Conservation (phyloP, 2,329 filamentous ascomycete species). For the Fusarium sp. region DNA sequence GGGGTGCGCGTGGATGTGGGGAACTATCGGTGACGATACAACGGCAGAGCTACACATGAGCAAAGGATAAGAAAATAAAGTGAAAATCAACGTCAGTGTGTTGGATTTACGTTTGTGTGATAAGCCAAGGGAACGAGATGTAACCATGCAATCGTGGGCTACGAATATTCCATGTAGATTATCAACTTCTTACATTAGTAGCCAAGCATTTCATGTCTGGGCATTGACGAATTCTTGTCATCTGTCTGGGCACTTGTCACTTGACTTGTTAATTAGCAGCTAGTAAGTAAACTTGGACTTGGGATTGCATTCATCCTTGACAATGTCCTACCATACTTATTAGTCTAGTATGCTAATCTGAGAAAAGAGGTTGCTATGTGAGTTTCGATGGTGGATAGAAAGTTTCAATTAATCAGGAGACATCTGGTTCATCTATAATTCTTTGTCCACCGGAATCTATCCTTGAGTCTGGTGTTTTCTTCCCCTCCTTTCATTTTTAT, state of each 20-base stretch:
- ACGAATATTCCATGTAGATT: not conserved
- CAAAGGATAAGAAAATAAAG: not conserved
- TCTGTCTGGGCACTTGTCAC: not conserved
- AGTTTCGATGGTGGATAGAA: not conserved
- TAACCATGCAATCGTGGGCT: not conserved
- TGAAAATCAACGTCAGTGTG: not conserved
- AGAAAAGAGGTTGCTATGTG: not conserved
- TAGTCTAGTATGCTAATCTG: not conserved
- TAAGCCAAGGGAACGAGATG: not conserved
- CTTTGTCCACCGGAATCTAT: not conserved
- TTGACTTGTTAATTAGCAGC: not conserved
- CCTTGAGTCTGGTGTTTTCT: not conserved
- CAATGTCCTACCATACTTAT: not conserved
- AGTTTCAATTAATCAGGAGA: not conserved
- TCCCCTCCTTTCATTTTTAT: not conserved
- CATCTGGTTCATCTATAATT: not conserved
- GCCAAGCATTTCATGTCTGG: not conserved
- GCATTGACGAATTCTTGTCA: slow-evolving; percentile 1
- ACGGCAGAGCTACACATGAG: not conserved
- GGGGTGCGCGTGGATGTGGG: slow-evolving; percentile 22
- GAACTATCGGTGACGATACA: slow-evolving; percentile 25
- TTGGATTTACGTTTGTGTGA: not conserved
- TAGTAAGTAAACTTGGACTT: not conserved
- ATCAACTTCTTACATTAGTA: not conserved
- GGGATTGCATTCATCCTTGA: not conserved